Evolutionary conservation across 345 rosid species (phyloP), one percentile per base, ranked within the genome.

Genomic region (Kernera saxatilis): DNA sequence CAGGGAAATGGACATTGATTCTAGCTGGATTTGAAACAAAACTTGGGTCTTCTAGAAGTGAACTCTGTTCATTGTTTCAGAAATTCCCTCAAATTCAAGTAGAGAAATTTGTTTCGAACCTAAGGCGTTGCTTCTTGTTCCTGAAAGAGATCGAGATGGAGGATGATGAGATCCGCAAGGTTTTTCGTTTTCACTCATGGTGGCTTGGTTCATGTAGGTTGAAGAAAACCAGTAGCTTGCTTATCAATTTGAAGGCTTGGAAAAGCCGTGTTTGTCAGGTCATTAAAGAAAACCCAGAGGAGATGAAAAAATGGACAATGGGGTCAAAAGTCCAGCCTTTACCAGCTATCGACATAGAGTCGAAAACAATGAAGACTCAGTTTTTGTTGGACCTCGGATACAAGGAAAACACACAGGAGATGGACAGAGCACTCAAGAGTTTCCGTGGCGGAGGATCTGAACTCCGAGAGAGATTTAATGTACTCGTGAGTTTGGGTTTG

Each of bases 401-500:
- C 62, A 62, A 29, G 25, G 81, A 83, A 57, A 74, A 70, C 73
- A 67, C 82, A 2, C 25, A 46, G 14, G 57, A 71, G 25, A 76
- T 83, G 82, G 81, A 79, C 51, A 64, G 41, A 49, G 88, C 86
- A 13, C 23, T 72, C 32, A 84, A 85, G 82, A 22, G 57, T 15
- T 84, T 85, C 71, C 82, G 93, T 27, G 93, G 91, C 23, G 81
- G 49, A 71, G 87, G 89, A 46, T 54, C 72, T 13, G 86, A 87
- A 45, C 81, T 93, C 39, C 86, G 73, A 32, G 96, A 88, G 75
- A 83, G 98, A 78, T 90, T 85, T 37, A 74, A 93, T 75, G 82
- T 77, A 9, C 72, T 93, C 3, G 77, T 88, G 59, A 78, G 75
- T 25, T 83, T 87, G n/a, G 95, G 95, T 70, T 52, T 90, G 67